Evolutionary conservation across 2,329 filamentous ascomycete species (phyloP).

Genomic region (Fusarium sp.): DNA sequence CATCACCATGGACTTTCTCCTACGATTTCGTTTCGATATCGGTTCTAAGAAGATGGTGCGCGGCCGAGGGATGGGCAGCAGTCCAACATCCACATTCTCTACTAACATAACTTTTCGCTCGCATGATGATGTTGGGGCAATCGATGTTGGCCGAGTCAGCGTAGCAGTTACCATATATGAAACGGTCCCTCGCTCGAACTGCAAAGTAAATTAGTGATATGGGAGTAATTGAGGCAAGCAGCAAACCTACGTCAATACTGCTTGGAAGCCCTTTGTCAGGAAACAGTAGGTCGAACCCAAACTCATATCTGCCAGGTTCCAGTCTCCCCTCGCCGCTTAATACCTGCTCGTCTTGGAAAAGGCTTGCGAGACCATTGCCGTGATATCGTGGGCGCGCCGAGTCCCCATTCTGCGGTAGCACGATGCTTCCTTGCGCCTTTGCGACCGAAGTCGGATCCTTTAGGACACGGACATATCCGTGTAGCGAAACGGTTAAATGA

Average conservation of each 20-base stretch:
- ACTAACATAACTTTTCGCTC: conserved; percentile 82
- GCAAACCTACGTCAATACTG: conserved; percentile 84
- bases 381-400: conserved; percentile 65
- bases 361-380: conserved; percentile 79
- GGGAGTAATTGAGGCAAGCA: not conserved
- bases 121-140: conserved; percentile 80
- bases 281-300: conserved; percentile 79
- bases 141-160: conserved; percentile 86
- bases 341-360: conserved; percentile 85
- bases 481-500: conserved; percentile 79
- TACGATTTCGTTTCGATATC: conserved; percentile 74
- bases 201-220: conserved; percentile 26
- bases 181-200: conserved; percentile 97
- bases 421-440: conserved; percentile 58
- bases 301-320: conserved; percentile 79
- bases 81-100: conserved; percentile 86
- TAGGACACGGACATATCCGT: conserved; percentile 82
- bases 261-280: conserved; percentile 78
- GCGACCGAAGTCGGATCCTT: conserved; percentile 70
- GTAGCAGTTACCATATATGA: conserved; percentile 92
- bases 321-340: conserved; percentile 81
- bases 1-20: conserved; percentile 63
- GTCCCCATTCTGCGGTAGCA: conserved; percentile 51
- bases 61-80: conserved; percentile 77
- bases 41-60: conserved; percentile 89